These are phyloP conservation scores for Cutaneotrichosporon mucoides DNA, from an alignment of 1,284 basidiomycete genomes.

Conservation along the genomic window DNA sequence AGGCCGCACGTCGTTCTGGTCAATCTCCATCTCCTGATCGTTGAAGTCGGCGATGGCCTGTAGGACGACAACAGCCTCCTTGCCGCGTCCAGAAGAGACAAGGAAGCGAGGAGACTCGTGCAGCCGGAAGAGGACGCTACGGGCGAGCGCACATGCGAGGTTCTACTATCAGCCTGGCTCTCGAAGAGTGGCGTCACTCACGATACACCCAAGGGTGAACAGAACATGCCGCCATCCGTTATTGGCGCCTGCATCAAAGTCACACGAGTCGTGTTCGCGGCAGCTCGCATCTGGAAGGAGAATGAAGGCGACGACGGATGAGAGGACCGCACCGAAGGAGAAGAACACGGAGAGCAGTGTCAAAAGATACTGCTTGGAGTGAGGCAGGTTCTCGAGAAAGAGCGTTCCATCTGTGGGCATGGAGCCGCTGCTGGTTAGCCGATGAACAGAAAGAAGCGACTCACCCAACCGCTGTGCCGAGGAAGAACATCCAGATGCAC, in stretches of 20 bases:
- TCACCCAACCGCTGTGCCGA: slow-evolving; percentile 76
- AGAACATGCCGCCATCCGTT: slow-evolving; percentile 83
- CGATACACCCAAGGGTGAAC: slow-evolving; percentile 64
- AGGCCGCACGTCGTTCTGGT: slow-evolving; percentile 61
- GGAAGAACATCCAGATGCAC: slow-evolving; percentile 74
- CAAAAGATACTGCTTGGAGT: slow-evolving; percentile 83
- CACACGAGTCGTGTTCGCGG: slow-evolving; percentile 43
- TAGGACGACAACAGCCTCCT: slow-evolving; percentile 75
- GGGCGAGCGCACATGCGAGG: slow-evolving; percentile 74
- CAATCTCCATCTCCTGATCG: slow-evolving; percentile 61
- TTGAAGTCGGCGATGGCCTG: slow-evolving; percentile 81
- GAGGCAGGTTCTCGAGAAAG: slow-evolving; percentile 89
- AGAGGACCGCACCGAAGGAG: slow-evolving; percentile 79
- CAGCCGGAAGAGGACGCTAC: slow-evolving; percentile 82
- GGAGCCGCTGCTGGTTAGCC: slow-evolving; percentile 53
- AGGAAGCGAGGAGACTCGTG: slow-evolving; percentile 91
- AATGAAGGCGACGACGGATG: slow-evolving; percentile 70
- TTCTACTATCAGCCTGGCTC: slow-evolving; percentile 56
- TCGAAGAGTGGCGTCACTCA: slow-evolving; percentile 47
- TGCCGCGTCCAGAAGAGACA: slow-evolving; percentile 72
- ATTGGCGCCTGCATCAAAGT: slow-evolving; percentile 62
- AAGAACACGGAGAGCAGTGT: slow-evolving; percentile 96
- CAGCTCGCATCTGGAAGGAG: slow-evolving; percentile 77
- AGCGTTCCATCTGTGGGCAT: slow-evolving; percentile 97
- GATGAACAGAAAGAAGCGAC: slow-evolving; percentile 3